These are phyloP conservation scores for Castanopsis chinensis DNA, from an alignment of 306 rosid species.

Conservation along the genomic window DNA sequence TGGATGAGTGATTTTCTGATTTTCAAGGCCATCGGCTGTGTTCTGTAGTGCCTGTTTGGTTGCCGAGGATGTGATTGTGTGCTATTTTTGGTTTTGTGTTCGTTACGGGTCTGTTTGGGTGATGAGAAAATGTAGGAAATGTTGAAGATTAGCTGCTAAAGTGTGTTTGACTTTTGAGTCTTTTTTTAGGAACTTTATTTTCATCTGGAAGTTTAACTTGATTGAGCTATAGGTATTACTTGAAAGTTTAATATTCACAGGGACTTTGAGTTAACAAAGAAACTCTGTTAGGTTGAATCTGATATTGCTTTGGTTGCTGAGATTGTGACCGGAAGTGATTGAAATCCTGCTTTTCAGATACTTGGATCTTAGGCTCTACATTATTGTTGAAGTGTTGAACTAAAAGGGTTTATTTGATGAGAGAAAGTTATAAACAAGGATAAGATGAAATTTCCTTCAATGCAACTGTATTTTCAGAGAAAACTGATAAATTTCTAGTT, in stretches of 20 bases:
- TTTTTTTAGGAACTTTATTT: too few relatives aligned
- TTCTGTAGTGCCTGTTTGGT: slow-evolving; percentile 19
- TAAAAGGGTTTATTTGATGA: background rate
- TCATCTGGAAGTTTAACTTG: background rate
- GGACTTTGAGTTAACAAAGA: too few relatives aligned
- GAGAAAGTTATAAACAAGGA: too few relatives aligned
- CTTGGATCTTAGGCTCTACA: background rate
- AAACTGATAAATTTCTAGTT: too few relatives aligned
- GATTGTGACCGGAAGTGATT: background rate
- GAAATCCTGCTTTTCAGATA: background rate
- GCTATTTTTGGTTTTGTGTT: background rate
- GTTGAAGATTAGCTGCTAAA: background rate
- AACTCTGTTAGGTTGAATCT: too few relatives aligned
- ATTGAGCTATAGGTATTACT: background rate
- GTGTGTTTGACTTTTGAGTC: too few relatives aligned
- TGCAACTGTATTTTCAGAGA: background rate
- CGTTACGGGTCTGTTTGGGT: background rate
- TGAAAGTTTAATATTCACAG: too few relatives aligned
- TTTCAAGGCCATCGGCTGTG: background rate
- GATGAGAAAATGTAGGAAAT: background rate
- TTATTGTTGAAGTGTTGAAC: background rate
- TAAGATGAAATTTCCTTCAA: too few relatives aligned
- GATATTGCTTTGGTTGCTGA: too few relatives aligned
- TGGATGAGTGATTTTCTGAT: background rate
- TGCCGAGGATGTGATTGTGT: slow-evolving; percentile 13